Evolutionary conservation across 306 rosid species (phyloP).

Genomic region (Castanea crenata): DNA sequence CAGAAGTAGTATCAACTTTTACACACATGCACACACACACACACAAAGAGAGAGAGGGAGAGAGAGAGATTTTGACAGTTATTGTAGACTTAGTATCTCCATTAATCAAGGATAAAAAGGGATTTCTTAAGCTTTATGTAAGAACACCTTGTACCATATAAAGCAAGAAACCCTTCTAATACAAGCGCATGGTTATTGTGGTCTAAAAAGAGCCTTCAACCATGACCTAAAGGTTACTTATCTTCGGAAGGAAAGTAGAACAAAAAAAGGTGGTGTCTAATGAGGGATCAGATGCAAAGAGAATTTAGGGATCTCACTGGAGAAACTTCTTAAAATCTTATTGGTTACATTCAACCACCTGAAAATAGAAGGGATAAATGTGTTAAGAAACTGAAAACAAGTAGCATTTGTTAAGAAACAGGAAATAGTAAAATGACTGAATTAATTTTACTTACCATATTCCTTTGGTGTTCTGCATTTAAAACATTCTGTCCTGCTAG

Average conservation of each 20-base stretch:
- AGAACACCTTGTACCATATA: conserved; percentile 35
- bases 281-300: conserved; percentile 24
- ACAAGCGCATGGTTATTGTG: conserved; percentile 31
- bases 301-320: conserved; percentile 2
- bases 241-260: conserved; percentile 19
- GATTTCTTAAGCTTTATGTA: conserved; percentile 41
- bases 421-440: conserved; percentile 10
- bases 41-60: neutral
- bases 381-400: conserved; percentile 32
- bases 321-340: conserved; percentile 22
- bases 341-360: conserved; percentile 47
- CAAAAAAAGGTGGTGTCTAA: conserved; percentile 20
- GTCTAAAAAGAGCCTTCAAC: conserved; percentile 32
- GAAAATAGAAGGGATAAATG: conserved; percentile 27
- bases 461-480: conserved; percentile 76
- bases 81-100: conserved; percentile 15
- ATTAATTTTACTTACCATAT: conserved; percentile 54
- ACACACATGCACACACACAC: conserved; percentile 23
- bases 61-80: conserved; percentile 2
- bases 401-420: neutral
- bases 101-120: conserved; percentile 11
- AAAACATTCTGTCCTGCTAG: conserved; percentile 77
- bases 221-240: conserved; percentile 36
- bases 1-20: conserved; percentile 23
- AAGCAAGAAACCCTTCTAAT: conserved; percentile 26